These are phyloP conservation scores for Marasmius tenuissimus DNA, from an alignment of 1,284 basidiomycete genomes.

Conservation along the genomic window DNA sequence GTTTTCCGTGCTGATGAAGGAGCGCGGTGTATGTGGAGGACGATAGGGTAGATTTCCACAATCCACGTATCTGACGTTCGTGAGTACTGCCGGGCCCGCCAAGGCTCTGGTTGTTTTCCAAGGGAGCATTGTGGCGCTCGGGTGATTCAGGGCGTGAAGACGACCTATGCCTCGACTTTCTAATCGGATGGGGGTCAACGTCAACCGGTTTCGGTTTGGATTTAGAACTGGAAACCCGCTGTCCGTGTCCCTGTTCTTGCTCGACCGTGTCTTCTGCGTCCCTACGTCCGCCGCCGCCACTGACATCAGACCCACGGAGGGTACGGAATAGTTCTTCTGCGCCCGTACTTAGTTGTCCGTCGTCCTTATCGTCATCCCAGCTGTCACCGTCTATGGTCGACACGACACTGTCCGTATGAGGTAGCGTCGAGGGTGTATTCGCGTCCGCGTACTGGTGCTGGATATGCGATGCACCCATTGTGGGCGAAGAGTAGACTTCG, in stretches of 20 bases:
- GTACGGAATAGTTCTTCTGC: conserved; percentile 55
- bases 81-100: not conserved
- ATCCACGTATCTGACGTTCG: not conserved
- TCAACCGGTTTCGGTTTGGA: not conserved
- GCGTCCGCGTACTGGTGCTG: too few species aligned
- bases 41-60: conserved; percentile 10
- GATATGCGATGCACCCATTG: too few species aligned
- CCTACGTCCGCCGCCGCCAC: conserved; percentile 15
- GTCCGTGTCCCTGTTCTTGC: not conserved
- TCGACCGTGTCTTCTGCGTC: conserved; percentile 10
- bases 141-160: not conserved
- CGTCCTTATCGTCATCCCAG: conserved; percentile 38
- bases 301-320: conserved; percentile 27
- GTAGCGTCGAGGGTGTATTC: too few species aligned
- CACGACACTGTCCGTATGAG: conserved; percentile 47
- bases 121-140: not conserved
- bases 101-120: too few species aligned
- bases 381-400: conserved; percentile 44
- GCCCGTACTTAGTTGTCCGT: conserved; percentile 42
- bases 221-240: too few species aligned
- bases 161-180: conserved; percentile 5
- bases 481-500: conserved; percentile 19
- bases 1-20: conserved; percentile 21
- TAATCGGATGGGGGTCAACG: not conserved
- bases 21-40: conserved; percentile 7